A percentile compares a stretch with the other conserved stretches of the same genome.
phyloP scores from a whole-genome alignment of 2,329 filamentous ascomycete species.

The Aplosporella prunicola region DNA sequence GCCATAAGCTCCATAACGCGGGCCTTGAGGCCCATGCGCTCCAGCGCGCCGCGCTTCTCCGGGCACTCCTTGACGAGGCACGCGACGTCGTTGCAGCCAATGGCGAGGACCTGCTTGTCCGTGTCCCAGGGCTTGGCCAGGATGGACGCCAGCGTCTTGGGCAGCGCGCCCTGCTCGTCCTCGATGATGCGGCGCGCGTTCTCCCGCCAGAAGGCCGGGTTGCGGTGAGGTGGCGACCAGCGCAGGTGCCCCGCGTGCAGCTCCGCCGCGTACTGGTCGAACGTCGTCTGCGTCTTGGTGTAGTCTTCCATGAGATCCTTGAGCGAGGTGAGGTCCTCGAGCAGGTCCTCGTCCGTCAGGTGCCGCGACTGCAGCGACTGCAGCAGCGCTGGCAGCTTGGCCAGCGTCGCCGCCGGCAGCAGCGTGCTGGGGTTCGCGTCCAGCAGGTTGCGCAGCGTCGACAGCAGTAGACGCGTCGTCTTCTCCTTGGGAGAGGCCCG shows the following conservation, averaged over 20 bases:
- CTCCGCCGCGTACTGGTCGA: conserved; percentile 67
- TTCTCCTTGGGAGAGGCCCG: conserved; percentile 95
- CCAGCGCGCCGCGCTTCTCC: conserved; percentile 68
- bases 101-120: conserved; percentile 76
- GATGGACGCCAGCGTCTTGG: conserved; percentile 76
- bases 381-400: conserved; percentile 61
- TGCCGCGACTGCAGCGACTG: conserved; percentile 46
- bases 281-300: conserved; percentile 57
- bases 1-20: conserved; percentile 91
- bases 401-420: conserved; percentile 77
- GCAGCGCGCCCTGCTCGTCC: conserved; percentile 67
- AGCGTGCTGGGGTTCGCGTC: conserved; percentile 57
- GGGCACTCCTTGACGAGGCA: conserved; percentile 80
- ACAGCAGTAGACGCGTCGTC: conserved; percentile 82
- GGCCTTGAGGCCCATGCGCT: conserved; percentile 76
- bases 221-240: conserved; percentile 88
- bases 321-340: conserved; percentile 40
- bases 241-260: conserved; percentile 77
- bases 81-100: conserved; percentile 90
- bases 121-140: conserved; percentile 75
- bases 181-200: conserved; percentile 84
- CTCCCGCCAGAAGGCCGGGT: conserved; percentile 80
- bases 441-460: conserved; percentile 82
- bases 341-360: conserved; percentile 42
- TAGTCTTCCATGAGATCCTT: conserved; percentile 73